These are phyloP conservation scores for Astraeus odoratus DNA, from an alignment of 768 basidiomycete species.

Conservation along the genomic window DNA sequence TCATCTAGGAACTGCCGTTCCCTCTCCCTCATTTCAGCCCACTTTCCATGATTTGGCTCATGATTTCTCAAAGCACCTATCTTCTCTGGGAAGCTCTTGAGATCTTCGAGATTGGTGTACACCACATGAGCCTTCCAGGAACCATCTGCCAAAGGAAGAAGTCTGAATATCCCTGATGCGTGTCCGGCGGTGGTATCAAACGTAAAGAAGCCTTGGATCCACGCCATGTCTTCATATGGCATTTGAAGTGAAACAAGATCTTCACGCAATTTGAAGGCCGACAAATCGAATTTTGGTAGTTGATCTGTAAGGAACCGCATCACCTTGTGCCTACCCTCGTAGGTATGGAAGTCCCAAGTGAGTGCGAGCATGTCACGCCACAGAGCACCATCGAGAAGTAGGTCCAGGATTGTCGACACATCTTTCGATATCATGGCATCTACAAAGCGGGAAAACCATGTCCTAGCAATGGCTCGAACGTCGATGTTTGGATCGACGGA, in stretches of 20 bases:
- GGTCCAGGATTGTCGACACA: constrained; percentile 14
- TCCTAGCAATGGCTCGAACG: constrained; percentile 13
- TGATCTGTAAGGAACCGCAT: constrained; percentile 34
- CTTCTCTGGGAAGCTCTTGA: constrained; percentile 49
- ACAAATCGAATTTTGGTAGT: constrained; percentile 20
- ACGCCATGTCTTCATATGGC: constrained; percentile 48
- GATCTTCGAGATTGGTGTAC: constrained; percentile 53
- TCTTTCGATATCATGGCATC: constrained; percentile 15
- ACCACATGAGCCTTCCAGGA: constrained; percentile 30
- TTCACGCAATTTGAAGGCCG: constrained; percentile 12
- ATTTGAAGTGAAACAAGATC: constrained; percentile 28
- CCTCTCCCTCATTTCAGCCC: constrained; percentile 39
- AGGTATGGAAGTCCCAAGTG: constrained; percentile 51
- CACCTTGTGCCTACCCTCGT: constrained; percentile 34
- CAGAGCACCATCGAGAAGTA: constrained; percentile 26
- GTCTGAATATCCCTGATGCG: constrained; percentile 46
- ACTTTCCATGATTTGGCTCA: constrained; percentile 45
- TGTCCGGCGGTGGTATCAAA: constrained; percentile 46
- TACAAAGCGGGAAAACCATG: constrained; percentile 22
- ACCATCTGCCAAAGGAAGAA: constrained; percentile 36
- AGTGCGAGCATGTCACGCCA: constrained; percentile 50
- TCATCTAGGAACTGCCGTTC: constrained; percentile 39
- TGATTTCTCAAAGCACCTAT: constrained; percentile 38
- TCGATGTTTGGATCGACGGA: constrained; percentile 16
- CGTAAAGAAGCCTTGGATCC: constrained; percentile 49